Evolutionary conservation across 2,329 filamentous ascomycete genomes (phyloP).

Genomic region (Neofusicoccum umdonicola): DNA sequence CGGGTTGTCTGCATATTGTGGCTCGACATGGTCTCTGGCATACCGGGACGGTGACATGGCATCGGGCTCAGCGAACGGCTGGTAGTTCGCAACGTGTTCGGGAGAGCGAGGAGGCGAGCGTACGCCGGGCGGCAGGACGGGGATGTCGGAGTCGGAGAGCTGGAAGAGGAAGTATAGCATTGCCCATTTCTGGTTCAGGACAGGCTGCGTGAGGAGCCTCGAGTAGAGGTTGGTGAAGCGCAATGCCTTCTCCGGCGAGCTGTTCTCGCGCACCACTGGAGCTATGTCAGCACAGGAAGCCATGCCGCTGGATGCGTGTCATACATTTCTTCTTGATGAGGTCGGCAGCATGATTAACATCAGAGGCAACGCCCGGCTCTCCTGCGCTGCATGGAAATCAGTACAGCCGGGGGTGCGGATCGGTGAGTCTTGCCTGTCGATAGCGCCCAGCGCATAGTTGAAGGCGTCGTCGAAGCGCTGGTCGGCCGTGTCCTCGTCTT

Average conservation of each 20-base stretch:
- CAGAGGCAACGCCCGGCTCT: slow-evolving; percentile 59
- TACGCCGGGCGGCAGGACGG: slow-evolving; percentile 43
- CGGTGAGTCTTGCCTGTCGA: slow-evolving; percentile 35
- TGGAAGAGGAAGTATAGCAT: slow-evolving; percentile 90
- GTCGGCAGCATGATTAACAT: slow-evolving; percentile 89
- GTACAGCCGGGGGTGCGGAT: slow-evolving; percentile 46
- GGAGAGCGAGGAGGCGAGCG: slow-evolving; percentile 17
- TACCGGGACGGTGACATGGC: neutral
- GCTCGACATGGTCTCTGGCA: neutral
- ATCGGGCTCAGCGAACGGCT: neutral
- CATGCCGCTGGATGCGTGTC: neutral
- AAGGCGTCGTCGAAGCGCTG: slow-evolving; percentile 65
- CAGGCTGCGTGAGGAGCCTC: slow-evolving; percentile 81
- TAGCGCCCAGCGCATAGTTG: slow-evolving; percentile 49
- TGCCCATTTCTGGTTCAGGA: slow-evolving; percentile 93
- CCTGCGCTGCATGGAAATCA: slow-evolving; percentile 26
- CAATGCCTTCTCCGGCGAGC: slow-evolving; percentile 70
- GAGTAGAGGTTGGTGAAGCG: slow-evolving; percentile 90
- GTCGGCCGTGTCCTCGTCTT: slow-evolving; percentile 67
- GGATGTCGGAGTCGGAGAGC: slow-evolving; percentile 63
- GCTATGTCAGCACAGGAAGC: slow-evolving; percentile 19
- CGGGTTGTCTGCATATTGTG: slow-evolving; percentile 25
- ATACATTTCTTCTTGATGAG: slow-evolving; percentile 77
- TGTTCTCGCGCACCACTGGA: slow-evolving; percentile 70
- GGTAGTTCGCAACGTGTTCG: slow-evolving; percentile 12